Evolutionary conservation across 1,139 yeast species (phyloP).

Genomic region (Hanseniaspora sp.): DNA sequence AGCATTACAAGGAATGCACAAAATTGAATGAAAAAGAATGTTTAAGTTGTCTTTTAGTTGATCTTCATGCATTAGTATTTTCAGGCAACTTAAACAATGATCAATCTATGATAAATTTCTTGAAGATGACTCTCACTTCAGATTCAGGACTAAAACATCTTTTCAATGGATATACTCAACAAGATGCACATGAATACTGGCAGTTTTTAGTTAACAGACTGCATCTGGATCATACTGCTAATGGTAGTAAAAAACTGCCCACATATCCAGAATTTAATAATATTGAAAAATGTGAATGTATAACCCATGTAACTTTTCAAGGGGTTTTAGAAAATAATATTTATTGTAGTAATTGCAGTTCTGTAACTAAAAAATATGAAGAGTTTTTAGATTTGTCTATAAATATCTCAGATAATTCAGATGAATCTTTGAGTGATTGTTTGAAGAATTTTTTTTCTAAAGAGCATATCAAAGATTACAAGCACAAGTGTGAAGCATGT

Average conservation of each 20-base stretch:
- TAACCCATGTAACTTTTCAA: slow-evolving; percentile 68
- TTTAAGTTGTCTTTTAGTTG: slow-evolving; percentile 73
- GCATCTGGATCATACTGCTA: slow-evolving; percentile 40
- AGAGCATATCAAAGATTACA: slow-evolving; percentile 59
- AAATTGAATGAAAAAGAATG: slow-evolving; percentile 35
- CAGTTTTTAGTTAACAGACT: slow-evolving; percentile 78
- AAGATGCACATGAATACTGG: slow-evolving; percentile 96
- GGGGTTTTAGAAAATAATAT: slow-evolving; percentile 68
- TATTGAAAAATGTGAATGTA: slow-evolving; percentile 47
- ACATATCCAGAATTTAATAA: slow-evolving; percentile 16
- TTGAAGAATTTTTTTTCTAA: slow-evolving; percentile 62
- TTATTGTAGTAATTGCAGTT: slow-evolving; percentile 57
- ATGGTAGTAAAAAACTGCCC: neutral
- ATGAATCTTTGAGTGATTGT: slow-evolving; percentile 46
- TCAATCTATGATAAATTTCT: slow-evolving; percentile 31
- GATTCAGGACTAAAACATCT: slow-evolving; percentile 39
- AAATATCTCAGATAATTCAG: slow-evolving; percentile 21
- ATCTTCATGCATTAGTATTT: slow-evolving; percentile 31
- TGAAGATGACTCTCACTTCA: slow-evolving; percentile 74
- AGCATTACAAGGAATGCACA: slow-evolving; percentile 25
- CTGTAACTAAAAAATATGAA: slow-evolving; percentile 59
- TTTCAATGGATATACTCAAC: slow-evolving; percentile 89
- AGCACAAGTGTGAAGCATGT: slow-evolving; percentile 62
- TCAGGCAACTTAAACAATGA: slow-evolving; percentile 38
- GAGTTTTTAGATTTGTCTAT: slow-evolving; percentile 71